A percentile compares a stretch with the other conserved stretches of the same genome.
Evolutionary conservation across 1,284 basidiomycete species (phyloP).

Genomic region (Tausonia pullulans): DNA sequence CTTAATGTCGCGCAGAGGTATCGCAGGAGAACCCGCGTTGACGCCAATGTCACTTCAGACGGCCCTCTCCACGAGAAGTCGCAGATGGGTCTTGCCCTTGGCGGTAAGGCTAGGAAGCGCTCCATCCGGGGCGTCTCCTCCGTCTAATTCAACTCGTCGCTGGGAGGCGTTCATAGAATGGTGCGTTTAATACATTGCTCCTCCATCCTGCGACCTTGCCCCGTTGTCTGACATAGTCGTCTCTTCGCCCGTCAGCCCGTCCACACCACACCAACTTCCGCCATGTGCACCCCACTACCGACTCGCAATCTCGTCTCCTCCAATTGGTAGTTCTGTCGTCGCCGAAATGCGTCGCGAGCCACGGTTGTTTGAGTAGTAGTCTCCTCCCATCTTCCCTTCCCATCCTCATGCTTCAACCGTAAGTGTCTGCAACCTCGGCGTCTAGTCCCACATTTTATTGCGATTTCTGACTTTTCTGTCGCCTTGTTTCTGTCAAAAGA

Average conservation of each 20-base stretch:
- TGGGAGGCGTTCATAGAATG: background rate
- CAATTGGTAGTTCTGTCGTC: background rate
- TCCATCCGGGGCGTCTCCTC: constrained; percentile 1
- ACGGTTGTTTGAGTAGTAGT: background rate
- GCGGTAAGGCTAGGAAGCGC: constrained; percentile 2
- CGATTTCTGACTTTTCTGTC: background rate
- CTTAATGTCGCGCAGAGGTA: no score
- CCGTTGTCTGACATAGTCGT: no score
- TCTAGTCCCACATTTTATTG: background rate
- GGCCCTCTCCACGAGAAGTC: no score
- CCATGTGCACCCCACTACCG: background rate
- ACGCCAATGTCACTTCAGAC: no score
- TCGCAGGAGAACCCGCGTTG: no score
- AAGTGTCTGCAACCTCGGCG: background rate
- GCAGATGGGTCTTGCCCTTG: no score
- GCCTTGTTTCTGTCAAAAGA: background rate
- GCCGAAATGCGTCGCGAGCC: background rate
- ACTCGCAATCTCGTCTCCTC: background rate
- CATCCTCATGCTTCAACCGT: background rate
- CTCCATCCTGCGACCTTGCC: no score
- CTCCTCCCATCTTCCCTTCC: background rate
- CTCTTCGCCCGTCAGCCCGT: no score
- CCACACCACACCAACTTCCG: no score
- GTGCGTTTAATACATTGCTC: background rate
- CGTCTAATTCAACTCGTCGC: background rate